Evolutionary conservation across 73 alveolate genomes (phyloP).

Genomic region (Paramecium octaurelia): DNA sequence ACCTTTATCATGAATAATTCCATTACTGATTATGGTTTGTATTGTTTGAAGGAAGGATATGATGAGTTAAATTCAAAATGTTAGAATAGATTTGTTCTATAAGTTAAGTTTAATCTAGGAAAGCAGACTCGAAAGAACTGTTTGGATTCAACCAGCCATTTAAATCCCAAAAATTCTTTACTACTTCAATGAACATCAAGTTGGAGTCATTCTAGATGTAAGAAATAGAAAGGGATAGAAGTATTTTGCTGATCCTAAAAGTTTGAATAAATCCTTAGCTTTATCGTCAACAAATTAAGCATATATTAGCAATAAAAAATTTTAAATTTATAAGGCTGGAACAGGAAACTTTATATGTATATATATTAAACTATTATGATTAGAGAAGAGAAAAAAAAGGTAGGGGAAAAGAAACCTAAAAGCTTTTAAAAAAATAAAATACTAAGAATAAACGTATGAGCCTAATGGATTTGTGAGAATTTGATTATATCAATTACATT

Average conservation of each 20-base stretch:
- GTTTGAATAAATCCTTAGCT: constrained; percentile 83
- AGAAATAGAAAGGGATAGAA: constrained; percentile 87
- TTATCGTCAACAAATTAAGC: constrained; percentile 83
- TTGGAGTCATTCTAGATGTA: constrained; percentile 84
- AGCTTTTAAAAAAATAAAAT: not conserved
- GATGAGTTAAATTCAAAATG: constrained; percentile 61
- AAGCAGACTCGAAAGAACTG: constrained; percentile 82
- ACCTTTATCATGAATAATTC: constrained; percentile 79
- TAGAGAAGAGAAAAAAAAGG: constrained; percentile 35
- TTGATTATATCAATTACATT: not conserved
- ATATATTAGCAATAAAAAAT: constrained; percentile 62
- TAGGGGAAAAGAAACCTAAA: constrained; percentile 34
- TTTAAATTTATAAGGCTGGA: constrained; percentile 91
- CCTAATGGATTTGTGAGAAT: too few species aligned
- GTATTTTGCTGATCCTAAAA: constrained; percentile 84
- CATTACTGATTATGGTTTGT: constrained; percentile 74
- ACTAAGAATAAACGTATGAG: too few species aligned
- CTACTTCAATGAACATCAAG: constrained; percentile 67
- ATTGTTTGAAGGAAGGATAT: constrained; percentile 63
- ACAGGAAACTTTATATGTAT: constrained; percentile 74
- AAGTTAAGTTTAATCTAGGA: constrained; percentile 71
- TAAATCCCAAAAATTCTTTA: not conserved
- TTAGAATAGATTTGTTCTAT: constrained; percentile 81
- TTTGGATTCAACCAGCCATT: constrained; percentile 81
- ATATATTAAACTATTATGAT: not conserved